These are phyloP conservation scores for Candida freyschussii DNA, from an alignment of 1,139 yeast species.

Conservation along the genomic window DNA sequence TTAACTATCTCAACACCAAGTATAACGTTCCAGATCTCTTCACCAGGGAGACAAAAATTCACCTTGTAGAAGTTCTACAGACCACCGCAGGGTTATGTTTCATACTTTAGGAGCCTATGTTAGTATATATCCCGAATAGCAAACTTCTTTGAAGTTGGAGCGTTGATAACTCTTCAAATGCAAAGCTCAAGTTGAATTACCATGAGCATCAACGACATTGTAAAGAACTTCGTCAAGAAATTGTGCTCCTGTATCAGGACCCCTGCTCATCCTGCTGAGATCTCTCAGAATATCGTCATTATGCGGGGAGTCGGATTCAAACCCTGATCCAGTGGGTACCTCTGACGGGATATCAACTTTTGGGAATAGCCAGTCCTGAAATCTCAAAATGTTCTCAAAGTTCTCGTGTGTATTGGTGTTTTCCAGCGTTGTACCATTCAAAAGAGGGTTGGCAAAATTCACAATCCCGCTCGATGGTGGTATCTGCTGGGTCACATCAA, in stretches of 20 bases:
- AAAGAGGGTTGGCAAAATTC: constrained; percentile 6
- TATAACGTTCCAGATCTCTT: too few species aligned
- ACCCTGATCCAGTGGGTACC: constrained; percentile 2
- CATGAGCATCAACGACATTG: constrained; percentile 13
- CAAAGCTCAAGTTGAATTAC: background rate
- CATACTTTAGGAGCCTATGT: too few species aligned
- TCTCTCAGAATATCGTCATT: constrained; percentile 18
- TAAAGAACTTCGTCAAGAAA: constrained; percentile 21
- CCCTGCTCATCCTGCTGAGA: constrained; percentile 14
- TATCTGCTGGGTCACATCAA: constrained; percentile 15
- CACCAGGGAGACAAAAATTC: too few species aligned
- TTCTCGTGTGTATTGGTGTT: constrained; percentile 11
- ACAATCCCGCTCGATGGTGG: constrained; percentile 2
- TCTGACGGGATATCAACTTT: constrained; percentile 9
- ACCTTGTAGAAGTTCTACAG: too few species aligned
- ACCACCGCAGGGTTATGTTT: too few species aligned
- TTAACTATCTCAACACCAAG: too few species aligned
- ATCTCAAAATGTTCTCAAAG: constrained; percentile 19
- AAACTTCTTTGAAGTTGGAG: too few species aligned
- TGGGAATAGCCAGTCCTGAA: constrained; percentile 25
- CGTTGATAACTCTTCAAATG: too few species aligned
- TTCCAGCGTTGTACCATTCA: constrained; percentile 3
- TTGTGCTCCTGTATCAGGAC: constrained; percentile 13
- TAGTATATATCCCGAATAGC: too few species aligned
- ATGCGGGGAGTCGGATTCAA: constrained; percentile 5